These are phyloP conservation scores for Eucalyptus sp. DNA, from an alignment of 345 rosid genomes.

Conservation along the genomic window DNA sequence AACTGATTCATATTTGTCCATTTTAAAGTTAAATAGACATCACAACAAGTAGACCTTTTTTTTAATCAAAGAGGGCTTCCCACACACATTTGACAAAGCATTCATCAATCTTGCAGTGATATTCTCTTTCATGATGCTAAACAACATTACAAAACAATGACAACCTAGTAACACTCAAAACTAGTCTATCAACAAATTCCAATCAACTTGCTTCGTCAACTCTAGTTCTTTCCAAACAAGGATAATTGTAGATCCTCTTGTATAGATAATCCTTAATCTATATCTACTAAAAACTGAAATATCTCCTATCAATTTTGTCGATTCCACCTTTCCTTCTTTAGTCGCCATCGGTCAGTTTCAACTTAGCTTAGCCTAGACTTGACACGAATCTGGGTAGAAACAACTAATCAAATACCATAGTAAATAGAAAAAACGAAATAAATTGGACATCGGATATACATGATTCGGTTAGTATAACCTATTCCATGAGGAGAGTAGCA, in stretches of 20 bases:
- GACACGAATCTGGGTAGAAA: not conserved
- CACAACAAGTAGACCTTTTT: not conserved
- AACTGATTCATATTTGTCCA: not conserved
- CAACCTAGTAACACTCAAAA: not conserved
- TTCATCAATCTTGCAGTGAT: not conserved
- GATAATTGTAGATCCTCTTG: not conserved
- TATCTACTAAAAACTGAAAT: too few relatives aligned
- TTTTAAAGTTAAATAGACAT: not conserved
- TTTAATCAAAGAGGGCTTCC: not conserved
- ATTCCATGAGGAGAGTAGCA: not conserved
- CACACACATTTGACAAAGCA: not conserved
- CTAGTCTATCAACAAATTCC: not conserved
- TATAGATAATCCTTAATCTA: not conserved
- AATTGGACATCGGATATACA: not conserved
- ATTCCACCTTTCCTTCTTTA: not conserved
- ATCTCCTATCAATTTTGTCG: not conserved
- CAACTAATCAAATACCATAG: too few relatives aligned
- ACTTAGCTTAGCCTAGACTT: not conserved
- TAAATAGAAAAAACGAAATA: not conserved
- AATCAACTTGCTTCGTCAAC: not conserved
- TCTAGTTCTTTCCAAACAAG: rapidly evolving
- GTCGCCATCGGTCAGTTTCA: rapidly evolving
- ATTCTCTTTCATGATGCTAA: not conserved
- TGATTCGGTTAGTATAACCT: not conserved
- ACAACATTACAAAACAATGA: too few relatives aligned